Conservation (phyloP, 257 asterid species). For the Capsicum rhomboideum region DNA sequence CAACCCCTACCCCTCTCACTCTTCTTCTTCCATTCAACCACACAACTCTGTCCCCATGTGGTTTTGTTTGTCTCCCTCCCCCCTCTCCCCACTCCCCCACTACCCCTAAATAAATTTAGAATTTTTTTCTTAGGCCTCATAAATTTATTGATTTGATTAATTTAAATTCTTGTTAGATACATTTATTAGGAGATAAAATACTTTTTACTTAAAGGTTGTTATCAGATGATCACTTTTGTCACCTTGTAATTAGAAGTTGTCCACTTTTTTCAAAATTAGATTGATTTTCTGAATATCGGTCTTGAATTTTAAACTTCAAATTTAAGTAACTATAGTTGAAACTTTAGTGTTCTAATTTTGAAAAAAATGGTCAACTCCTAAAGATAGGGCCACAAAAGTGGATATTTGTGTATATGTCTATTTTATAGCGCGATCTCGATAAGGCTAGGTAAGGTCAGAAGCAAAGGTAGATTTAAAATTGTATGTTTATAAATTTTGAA, state of each 20-base stretch:
- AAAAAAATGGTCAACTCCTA: not conserved
- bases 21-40: not conserved
- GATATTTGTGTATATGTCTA: not conserved
- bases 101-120: not conserved
- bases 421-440: no score
- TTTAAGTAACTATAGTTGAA: not conserved
- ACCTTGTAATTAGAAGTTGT: not conserved
- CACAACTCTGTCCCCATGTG: conserved; percentile 4
- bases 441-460: not conserved
- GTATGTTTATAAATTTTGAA: not conserved
- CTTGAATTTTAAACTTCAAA: not conserved
- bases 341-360: not conserved
- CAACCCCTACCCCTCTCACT: not conserved
- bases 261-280: not conserved
- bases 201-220: not conserved
- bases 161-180: not conserved
- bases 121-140: not conserved
- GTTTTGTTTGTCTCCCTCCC: conserved; percentile 2
- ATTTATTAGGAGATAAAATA: not conserved
- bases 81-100: not conserved
- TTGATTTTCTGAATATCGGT: not conserved
- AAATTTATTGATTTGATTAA: not conserved
- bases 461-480: not conserved
- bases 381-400: not conserved
- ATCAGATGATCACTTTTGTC: not conserved